Conservation (phyloP, 768 basidiomycete species). For the Phylloporus sp. region DNA sequence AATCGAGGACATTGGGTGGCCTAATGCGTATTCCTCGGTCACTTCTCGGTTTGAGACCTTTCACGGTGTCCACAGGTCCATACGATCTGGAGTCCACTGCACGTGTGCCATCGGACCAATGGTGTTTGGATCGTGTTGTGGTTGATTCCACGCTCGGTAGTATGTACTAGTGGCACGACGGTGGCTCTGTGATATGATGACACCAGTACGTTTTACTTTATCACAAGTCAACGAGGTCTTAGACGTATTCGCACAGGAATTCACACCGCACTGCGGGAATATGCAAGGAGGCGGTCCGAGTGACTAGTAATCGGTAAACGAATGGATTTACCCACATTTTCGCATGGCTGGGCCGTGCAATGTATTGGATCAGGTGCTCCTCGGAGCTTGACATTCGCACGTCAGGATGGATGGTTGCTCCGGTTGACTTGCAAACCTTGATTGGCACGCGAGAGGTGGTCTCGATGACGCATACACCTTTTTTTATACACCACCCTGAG, state of each 20-base stretch:
- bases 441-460: background rate
- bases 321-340: background rate
- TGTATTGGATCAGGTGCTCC: background rate
- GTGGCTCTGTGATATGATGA: background rate
- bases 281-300: background rate
- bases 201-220: background rate
- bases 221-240: background rate
- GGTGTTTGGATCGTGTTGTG: no score
- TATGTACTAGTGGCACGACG: background rate
- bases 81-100: background rate
- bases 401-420: background rate
- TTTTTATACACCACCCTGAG: conserved; percentile 1
- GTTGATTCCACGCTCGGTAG: background rate
- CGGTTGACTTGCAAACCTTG: background rate
- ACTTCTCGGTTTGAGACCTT: background rate
- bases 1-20: background rate
- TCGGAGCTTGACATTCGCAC: background rate
- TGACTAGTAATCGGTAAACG: background rate
- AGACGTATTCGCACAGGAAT: background rate
- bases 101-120: background rate
- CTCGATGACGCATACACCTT: background rate
- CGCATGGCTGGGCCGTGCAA: background rate
- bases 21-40: background rate
- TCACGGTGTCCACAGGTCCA: background rate
- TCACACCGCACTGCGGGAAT: background rate